Conservation (phyloP, 176 grass and related monocot genomes). For the Saccharum officinarum region DNA sequence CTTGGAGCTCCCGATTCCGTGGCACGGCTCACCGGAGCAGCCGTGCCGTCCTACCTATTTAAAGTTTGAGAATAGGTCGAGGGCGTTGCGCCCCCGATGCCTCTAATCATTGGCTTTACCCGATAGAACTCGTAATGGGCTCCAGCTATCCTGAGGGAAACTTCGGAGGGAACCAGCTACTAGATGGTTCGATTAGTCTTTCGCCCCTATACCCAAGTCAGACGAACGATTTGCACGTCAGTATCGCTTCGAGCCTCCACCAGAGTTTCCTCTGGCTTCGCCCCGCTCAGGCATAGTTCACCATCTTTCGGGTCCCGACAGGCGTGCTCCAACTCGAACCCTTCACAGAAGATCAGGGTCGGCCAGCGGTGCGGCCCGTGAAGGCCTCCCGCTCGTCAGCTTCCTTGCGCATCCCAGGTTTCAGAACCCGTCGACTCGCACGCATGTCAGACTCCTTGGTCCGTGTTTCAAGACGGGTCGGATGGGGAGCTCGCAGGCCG, state of each 20-base stretch:
- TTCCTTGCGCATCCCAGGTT: too few species aligned
- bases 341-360: conserved; percentile 66
- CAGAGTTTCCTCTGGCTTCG: conserved; percentile 73
- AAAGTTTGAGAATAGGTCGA: too few species aligned
- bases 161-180: conserved; percentile 49
- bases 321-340: conserved; percentile 82
- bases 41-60: too few species aligned
- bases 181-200: conserved; percentile 59
- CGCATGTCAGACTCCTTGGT: conserved; percentile 78
- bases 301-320: conserved; percentile 61
- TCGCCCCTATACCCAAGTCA: conserved; percentile 40
- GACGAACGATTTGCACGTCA: conserved; percentile 33
- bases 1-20: conserved; percentile 41
- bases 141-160: conserved; percentile 62
- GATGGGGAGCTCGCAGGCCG: too few species aligned
- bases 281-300: conserved; percentile 63
- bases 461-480: conserved; percentile 80
- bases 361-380: conserved; percentile 41
- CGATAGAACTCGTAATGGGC: conserved; percentile 57
- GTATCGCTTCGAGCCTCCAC: conserved; percentile 67
- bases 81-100: conserved; percentile 67
- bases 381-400: background rate
- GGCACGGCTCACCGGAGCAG: too few species aligned
- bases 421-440: too few species aligned
- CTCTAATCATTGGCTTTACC: conserved; percentile 60